Base-by-base conservation (phyloP, 2,329 filamentous ascomycete genomes). In the Beauveria sp. region DNA sequence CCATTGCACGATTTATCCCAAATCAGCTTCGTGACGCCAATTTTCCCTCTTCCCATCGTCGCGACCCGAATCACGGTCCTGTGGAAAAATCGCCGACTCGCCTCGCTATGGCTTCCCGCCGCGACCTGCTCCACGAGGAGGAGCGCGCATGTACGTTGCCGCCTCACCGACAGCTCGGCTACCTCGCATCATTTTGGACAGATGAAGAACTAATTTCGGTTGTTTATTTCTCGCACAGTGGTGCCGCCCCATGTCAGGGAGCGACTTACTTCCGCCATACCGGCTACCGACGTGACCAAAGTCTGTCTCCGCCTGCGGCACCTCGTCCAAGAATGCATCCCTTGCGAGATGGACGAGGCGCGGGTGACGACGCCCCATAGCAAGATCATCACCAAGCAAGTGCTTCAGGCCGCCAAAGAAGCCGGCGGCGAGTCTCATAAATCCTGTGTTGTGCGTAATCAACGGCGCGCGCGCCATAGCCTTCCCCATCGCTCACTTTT, bases 271-370 rank as follows among this genome's bases (percentile, higher is more conserved):
- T 86, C 90, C 12, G 85, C 89, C 30, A 86, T 93, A 41, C 84
- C 90, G 1, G 80, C 92, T 14, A 80, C 83, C 63, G 88, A 94
- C 68, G 92, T 97, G 64, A 97, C 93, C 63, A 92, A 92, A 71
- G 82, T 96, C 61, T 93, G 92, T 28, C 83, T 99, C 18, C 90
- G 92, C 61, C 80, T 99, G 65, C 96, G 93, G 68, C 91, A 96
- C 71, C 86, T 96, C 67, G 86, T 99, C 68, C 92, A 96, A 74
- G 84, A 92, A 71, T 88, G 92, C 60, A 84, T 99, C 28, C 90
- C 93, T 1, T 97, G 91, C 77, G 94, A 99, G 73, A 81, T 99
- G 44, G 88, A 94, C 62, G 85, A 90, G 70, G 80, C 80, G 5
- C 79, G 84, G 61, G 80, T 99, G 70, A 94, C 89, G 4, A 82